These are phyloP conservation scores for Hirschfeldia incana DNA, from an alignment of 345 rosid genomes.

Conservation along the genomic window DNA sequence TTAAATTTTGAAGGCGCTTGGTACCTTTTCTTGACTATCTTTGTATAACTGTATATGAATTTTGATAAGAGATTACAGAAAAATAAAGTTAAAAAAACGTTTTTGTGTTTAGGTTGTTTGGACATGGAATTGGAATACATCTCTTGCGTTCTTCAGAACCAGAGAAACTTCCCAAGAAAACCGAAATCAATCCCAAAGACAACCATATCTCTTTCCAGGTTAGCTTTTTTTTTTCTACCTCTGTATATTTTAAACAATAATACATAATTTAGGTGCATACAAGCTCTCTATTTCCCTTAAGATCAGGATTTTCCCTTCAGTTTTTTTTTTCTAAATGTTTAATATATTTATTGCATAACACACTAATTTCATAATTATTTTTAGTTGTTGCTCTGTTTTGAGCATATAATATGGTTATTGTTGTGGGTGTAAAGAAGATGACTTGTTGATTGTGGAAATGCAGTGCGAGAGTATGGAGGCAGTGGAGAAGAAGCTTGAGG, in stretches of 20 bases:
- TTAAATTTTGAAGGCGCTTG: slow-evolving; percentile 79
- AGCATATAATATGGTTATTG: neutral
- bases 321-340: too few relatives aligned
- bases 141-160: slow-evolving; percentile 60
- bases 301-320: neutral
- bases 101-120: slow-evolving; percentile 54
- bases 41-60: neutral
- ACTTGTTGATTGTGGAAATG: neutral
- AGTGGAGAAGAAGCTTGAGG: slow-evolving; percentile 67
- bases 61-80: neutral
- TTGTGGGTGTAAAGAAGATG: neutral
- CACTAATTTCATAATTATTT: neutral
- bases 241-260: neutral
- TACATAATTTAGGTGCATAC: neutral
- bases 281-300: neutral
- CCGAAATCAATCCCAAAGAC: slow-evolving; percentile 59
- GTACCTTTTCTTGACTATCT: slow-evolving; percentile 29
- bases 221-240: neutral
- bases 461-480: slow-evolving; percentile 71
- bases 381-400: slow-evolving; percentile 26
- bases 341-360: neutral
- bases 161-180: slow-evolving; percentile 49
- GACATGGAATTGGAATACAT: slow-evolving; percentile 71
- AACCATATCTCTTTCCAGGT: slow-evolving; percentile 86
- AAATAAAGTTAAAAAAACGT: neutral